Evolutionary conservation across 805 yeast genomes (phyloP), one percentile per base, ranked within the genome.

Genomic region (Yarrowia bubula): DNA sequence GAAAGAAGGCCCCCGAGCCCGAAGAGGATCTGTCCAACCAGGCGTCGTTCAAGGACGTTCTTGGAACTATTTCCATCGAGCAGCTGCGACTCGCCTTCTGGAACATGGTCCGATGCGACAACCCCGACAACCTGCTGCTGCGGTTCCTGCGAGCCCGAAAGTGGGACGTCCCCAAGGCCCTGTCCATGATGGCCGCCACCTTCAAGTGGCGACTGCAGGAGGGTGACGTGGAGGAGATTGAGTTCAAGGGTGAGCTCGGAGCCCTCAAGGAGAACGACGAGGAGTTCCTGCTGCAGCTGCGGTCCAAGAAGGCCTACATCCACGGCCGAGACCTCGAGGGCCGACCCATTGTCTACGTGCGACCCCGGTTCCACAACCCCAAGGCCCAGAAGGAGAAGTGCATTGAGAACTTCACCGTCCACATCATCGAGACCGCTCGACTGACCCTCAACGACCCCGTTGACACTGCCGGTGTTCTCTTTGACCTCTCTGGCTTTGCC

Each of bases 141-240:
- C 83, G 96, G 71, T 92, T 88, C 71, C 76, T 90, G 31, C 82
- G 96, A 70, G 97, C 97, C 42, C 86, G 97, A 76, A 91, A 91
- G 76, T 91, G 91, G 87, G 85, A 88, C 69, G 80, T 86, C 22
- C 87, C 85, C 69, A 84, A 86, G 71, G 81, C 91, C 0, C 73
- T 89, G 65, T 78, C 79, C 18, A 91, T 92, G 96, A 72, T 90
- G 60, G 80, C 87, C n/a, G 79, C 82, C 67, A 86, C 96, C 6
- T 74, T 90, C 69, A 80, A 83, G 67, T 92, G 97, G 96, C 85
- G 98, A 73, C 68, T 78, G 14, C 79, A 81, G 46, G 88, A 84
- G 67, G 80, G 81, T 65, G 78, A 84, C 8, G 85, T 87, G 35
- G 91, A 90, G 70, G 76, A 82, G 14, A 73, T 90, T 68, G 71